These are phyloP conservation scores for Colletotrichum godetiae DNA, from an alignment of 2,329 filamentous ascomycete species.

Conservation along the genomic window DNA sequence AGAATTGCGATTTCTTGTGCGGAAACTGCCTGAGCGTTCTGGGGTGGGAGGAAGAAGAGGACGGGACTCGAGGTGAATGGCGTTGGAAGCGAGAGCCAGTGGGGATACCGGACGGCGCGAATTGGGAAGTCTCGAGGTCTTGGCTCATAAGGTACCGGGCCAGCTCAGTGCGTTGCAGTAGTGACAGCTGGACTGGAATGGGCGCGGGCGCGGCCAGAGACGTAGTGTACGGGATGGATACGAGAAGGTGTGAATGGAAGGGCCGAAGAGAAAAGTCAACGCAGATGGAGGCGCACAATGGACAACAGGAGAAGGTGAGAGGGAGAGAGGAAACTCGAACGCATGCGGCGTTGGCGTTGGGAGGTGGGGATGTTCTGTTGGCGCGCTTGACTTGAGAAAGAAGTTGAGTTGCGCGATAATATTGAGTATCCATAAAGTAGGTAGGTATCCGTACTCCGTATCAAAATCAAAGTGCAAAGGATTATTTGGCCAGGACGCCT, in stretches of 20 bases:
- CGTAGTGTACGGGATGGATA: background rate
- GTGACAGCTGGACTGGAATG: constrained; percentile 26
- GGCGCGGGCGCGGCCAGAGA: background rate
- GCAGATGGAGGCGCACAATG: background rate
- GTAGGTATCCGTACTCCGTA: too few species aligned
- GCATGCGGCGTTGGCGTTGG: constrained; percentile 25
- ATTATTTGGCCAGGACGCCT: too few species aligned
- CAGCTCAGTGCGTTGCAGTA: constrained; percentile 14
- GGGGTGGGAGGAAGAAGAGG: background rate
- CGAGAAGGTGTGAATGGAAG: background rate
- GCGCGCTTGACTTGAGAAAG: constrained; percentile 9
- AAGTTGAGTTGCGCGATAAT: background rate
- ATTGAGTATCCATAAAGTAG: background rate
- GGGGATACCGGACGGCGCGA: background rate
- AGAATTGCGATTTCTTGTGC: constrained; percentile 30
- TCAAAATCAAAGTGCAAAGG: background rate
- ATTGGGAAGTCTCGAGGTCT: background rate
- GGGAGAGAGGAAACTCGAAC: background rate
- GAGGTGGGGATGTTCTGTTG: constrained; percentile 25
- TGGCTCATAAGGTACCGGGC: background rate
- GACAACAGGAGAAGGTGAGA: background rate
- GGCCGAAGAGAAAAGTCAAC: background rate
- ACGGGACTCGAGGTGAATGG: background rate
- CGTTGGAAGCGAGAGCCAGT: background rate
- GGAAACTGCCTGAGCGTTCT: constrained; percentile 34